Evolutionary conservation across 2,329 filamentous ascomycete species (phyloP).

Genomic region (Botryosphaeria dothidea): DNA sequence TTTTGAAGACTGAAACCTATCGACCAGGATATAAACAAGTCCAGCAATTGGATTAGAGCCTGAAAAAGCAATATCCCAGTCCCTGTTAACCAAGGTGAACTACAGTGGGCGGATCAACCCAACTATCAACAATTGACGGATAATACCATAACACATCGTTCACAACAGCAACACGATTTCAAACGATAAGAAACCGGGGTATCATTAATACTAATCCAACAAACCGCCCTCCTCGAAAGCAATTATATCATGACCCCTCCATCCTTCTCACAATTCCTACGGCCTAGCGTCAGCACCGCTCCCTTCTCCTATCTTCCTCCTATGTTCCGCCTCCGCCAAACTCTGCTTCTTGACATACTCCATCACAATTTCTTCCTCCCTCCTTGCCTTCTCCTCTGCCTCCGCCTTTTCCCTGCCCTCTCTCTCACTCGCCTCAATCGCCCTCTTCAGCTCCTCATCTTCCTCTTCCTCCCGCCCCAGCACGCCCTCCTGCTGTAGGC

Average conservation of each 20-base stretch:
- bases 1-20: too few relatives aligned
- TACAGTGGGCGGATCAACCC: too few relatives aligned
- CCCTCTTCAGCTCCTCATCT: constrained; percentile 38
- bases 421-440: constrained; percentile 33
- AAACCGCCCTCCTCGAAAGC: not conserved
- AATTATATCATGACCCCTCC: not conserved
- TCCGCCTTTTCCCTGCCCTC: constrained; percentile 23
- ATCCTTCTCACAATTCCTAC: not conserved
- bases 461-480: constrained; percentile 27
- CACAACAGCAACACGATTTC: not conserved
- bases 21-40: too few relatives aligned
- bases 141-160: too few relatives aligned
- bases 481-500: constrained; percentile 33
- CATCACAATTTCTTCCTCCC: constrained; percentile 67
- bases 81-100: too few relatives aligned
- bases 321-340: constrained; percentile 64
- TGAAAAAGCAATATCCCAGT: too few relatives aligned
- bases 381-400: constrained; percentile 41
- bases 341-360: constrained; percentile 80
- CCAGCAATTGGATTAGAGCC: too few relatives aligned
- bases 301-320: constrained; percentile 24
- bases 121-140: too few relatives aligned
- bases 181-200: not conserved
- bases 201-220: constrained; percentile 1
- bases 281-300: not conserved